Evolutionary conservation across 2,329 filamentous ascomycete species (phyloP), one percentile per base, ranked within the genome.

Genomic region (Davidsoniella eucalypti): DNA sequence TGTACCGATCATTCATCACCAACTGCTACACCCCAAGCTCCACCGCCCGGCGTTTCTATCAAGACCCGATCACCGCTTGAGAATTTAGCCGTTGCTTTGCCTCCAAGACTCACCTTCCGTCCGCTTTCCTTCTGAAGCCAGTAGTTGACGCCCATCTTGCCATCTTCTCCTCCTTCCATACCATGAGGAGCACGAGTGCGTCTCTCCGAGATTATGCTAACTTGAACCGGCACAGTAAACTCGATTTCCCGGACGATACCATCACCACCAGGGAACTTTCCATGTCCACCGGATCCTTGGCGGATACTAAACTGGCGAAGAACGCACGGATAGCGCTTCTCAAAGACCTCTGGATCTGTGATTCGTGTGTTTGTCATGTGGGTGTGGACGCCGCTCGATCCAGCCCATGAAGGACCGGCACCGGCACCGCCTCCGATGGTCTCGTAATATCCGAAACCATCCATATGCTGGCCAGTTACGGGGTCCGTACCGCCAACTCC

Each of bases 301-400:
- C 84, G 66, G 10, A 88, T 65, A 5, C 73, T 74, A 59, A 88
- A 88, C 58, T 86, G 76, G 2, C 78, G 69, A 10, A 90, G 66
- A 0, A 88, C 63, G 1, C 87, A 82, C 0, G 84, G 84, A 58
- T 88, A 87, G 2, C 67, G 59, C 36, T 65, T 59, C 56, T 69
- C 67, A 16, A 69, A 67, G 17, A 69, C 66, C 53, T 69, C 67
- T 3, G 65, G 64, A 55, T 69, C 67, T 0, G 67, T 88, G 60
- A 88, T 88, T 5, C 84, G 75, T 5, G 84, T 88, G 59, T 90
- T 90, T 1, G 84, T 88, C 83, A 88, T 69, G 57, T 69, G 67
- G 3, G 65, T 65, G 52, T 69, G 67, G 12, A 69, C 67, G 8
- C 67, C 66, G 16, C 64, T 67, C 7, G 66, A 66, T 21, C 67